Percentiles rank a stretch among this genome's conserved stretches.
Conservation (phyloP, 805 yeast species). For the Monosporozyma aerobia region DNA sequence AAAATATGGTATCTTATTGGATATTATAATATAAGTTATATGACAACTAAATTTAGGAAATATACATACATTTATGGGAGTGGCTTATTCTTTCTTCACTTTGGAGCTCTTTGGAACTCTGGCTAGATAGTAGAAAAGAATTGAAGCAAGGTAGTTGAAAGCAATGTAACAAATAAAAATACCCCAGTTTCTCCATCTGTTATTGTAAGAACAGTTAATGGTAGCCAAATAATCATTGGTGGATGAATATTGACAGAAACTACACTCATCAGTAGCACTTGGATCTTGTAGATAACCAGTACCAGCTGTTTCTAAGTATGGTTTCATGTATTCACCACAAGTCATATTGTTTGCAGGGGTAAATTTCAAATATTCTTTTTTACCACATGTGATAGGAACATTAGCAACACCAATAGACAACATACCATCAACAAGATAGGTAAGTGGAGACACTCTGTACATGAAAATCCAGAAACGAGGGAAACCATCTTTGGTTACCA, state of each 20-base stretch:
- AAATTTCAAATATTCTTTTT: conserved; percentile 39
- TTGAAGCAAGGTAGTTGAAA: conserved; percentile 35
- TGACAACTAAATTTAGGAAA: not conserved
- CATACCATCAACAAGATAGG: conserved; percentile 52
- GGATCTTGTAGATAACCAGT: conserved; percentile 42
- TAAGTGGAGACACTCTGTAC: conserved; percentile 65
- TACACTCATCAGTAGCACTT: conserved; percentile 43
- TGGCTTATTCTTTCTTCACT: conserved; percentile 6
- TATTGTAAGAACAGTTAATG: conserved; percentile 32
- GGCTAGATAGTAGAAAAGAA: conserved; percentile 49
- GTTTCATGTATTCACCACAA: conserved; percentile 46
- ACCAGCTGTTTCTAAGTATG: conserved; percentile 28
- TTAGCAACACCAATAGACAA: conserved; percentile 49
- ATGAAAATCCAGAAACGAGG: conserved; percentile 77
- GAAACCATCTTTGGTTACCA: conserved; percentile 45
- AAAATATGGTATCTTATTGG: not conserved
- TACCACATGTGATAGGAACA: conserved; percentile 38
- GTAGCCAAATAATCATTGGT: conserved; percentile 51
- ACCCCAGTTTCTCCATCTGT: conserved; percentile 55
- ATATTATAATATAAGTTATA: not conserved
- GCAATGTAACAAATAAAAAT: conserved; percentile 44
- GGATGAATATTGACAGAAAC: conserved; percentile 43
- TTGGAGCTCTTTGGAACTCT: conserved; percentile 57
- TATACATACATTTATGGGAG: not conserved
- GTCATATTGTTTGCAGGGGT: conserved; percentile 46